A percentile compares a stretch with the other conserved stretches of the same genome.
These are phyloP conservation scores for Aureobasidium lini DNA, from an alignment of 2,329 filamentous ascomycete species.

Conservation along the genomic window DNA sequence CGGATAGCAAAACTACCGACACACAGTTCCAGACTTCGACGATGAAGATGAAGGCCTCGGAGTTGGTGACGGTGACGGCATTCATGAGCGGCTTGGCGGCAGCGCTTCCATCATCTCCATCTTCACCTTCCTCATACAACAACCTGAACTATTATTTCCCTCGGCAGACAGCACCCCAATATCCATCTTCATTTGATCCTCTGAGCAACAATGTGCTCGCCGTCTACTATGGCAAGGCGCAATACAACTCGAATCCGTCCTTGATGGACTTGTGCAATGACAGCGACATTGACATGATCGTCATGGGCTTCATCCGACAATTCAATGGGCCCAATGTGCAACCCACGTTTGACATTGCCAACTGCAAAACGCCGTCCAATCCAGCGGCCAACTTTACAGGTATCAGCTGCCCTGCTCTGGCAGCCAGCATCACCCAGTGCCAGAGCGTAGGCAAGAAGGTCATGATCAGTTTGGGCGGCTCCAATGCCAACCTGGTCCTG, in stretches of 20 bases:
- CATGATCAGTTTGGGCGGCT: slow-evolving; percentile 41
- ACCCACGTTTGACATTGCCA: neutral
- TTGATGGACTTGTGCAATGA: neutral
- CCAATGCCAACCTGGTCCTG: slow-evolving; percentile 29
- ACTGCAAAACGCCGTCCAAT: neutral
- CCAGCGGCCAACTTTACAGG: neutral
- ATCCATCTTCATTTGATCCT: neutral
- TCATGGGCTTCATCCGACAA: slow-evolving; percentile 7
- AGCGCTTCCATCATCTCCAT: neutral
- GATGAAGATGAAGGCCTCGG: neutral
- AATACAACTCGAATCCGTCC: neutral
- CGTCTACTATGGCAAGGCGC: slow-evolving; percentile 14
- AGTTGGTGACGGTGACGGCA: neutral
- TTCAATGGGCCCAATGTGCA: slow-evolving; percentile 1
- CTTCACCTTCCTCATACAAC: neutral
- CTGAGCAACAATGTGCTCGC: neutral
- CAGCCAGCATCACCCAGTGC: slow-evolving; percentile 35
- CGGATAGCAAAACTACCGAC: neutral
- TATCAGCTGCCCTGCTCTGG: slow-evolving; percentile 2
- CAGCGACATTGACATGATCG: slow-evolving; percentile 6
- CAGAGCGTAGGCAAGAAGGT: slow-evolving; percentile 38
- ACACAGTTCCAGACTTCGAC: no score
- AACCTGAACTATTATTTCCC: neutral
- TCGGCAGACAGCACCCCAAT: neutral
- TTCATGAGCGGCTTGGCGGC: neutral